Conservation (phyloP, 2,329 filamentous ascomycete species). For the Penicillium sp. region DNA sequence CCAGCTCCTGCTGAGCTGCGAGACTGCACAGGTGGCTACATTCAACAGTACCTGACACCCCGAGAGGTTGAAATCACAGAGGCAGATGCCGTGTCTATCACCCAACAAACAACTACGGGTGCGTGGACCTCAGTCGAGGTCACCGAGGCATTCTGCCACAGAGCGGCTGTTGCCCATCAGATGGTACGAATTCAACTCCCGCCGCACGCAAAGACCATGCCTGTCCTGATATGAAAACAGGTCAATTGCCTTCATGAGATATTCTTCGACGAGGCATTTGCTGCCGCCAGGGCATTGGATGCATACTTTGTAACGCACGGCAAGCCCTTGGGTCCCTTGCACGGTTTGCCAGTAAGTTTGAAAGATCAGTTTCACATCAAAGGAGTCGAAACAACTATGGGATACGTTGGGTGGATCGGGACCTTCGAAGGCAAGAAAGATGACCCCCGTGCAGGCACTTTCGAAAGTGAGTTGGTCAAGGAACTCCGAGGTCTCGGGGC, state of each 20-base stretch:
- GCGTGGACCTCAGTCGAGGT: slow-evolving; percentile 56
- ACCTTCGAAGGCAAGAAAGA: neutral
- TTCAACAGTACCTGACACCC: slow-evolving; percentile 56
- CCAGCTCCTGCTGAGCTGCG: slow-evolving; percentile 56
- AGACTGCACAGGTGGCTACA: slow-evolving; percentile 59
- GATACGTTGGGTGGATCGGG: neutral
- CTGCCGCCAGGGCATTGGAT: neutral
- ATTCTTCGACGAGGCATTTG: neutral
- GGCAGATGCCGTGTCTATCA: slow-evolving; percentile 33
- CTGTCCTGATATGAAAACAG: neutral
- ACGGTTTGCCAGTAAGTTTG: neutral
- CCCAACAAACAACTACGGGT: slow-evolving; percentile 24
- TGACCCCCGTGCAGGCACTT: neutral
- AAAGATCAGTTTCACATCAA: neutral
- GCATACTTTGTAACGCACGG: neutral
- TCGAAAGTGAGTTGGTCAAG: neutral
- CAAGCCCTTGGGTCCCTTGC: neutral
- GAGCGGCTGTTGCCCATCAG: slow-evolving; percentile 57
- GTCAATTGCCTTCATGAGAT: neutral
- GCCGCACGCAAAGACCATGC: neutral
- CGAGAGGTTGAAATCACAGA: slow-evolving; percentile 55
- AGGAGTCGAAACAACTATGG: neutral
- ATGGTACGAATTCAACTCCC: slow-evolving; percentile 24
- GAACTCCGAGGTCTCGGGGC: slow-evolving; percentile 28
- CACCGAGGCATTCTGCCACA: slow-evolving; percentile 56